Percentiles rank a stretch among this genome's conserved stretches.
phyloP scores from a whole-genome alignment of 768 basidiomycete genomes.

The Mrakia hoshinonis region DNA sequence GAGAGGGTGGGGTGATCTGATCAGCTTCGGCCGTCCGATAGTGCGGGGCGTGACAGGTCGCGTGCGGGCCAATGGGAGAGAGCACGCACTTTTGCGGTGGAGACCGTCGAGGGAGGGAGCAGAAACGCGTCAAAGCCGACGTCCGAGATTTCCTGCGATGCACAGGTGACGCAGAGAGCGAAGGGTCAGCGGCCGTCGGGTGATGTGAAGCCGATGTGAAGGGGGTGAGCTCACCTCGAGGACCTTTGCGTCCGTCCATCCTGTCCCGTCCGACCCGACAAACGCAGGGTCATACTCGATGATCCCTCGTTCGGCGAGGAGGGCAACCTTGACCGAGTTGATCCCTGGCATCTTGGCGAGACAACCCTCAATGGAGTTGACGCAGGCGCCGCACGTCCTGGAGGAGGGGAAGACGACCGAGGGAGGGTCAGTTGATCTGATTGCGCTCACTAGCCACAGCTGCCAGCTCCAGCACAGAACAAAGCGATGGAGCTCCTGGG shows the following conservation, averaged over 20 bases:
- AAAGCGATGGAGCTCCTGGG: not conserved
- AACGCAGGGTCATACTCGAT: slow-evolving; percentile 73
- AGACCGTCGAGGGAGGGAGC: slow-evolving; percentile 48
- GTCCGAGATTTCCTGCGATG: slow-evolving; percentile 72
- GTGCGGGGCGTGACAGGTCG: too few species aligned
- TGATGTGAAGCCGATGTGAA: slow-evolving; percentile 7
- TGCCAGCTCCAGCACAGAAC: not conserved
- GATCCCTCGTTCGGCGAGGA: slow-evolving; percentile 88
- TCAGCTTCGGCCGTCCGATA: too few species aligned
- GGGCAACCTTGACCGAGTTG: slow-evolving; percentile 78
- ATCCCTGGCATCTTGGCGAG: slow-evolving; percentile 68
- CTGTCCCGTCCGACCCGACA: slow-evolving; percentile 31
- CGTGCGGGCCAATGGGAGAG: not conserved
- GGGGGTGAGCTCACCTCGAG: slow-evolving; percentile 52
- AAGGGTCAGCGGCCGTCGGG: slow-evolving; percentile 17
- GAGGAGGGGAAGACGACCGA: not conserved
- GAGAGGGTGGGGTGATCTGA: too few species aligned
- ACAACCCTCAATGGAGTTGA: slow-evolving; percentile 39
- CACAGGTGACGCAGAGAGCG: not conserved
- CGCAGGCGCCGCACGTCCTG: slow-evolving; percentile 41
- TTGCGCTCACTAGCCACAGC: not conserved
- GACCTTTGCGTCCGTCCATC: slow-evolving; percentile 75
- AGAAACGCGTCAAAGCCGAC: slow-evolving; percentile 82
- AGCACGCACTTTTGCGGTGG: slow-evolving; percentile 12
- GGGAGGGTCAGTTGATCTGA: not conserved